Conservation (phyloP, 108 stramenopile species). For the Craspedostauros australis region DNA sequence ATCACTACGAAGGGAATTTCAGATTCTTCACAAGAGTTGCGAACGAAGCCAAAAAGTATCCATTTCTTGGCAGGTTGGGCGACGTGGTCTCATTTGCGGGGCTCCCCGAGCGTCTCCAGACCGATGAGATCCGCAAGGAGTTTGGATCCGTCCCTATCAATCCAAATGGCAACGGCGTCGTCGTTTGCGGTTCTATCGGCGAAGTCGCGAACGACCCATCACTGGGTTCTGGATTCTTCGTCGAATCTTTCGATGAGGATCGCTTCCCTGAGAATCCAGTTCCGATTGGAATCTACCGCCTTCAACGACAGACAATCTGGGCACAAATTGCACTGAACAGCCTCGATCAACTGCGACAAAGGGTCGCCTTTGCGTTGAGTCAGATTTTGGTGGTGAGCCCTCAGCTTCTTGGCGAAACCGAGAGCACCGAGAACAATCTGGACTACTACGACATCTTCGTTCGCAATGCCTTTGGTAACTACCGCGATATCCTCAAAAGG, state of each 20-base stretch:
- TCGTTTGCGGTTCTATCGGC: constrained; percentile 35
- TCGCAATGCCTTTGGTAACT: constrained; percentile 62
- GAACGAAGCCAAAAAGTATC: too few species aligned
- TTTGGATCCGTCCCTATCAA: not conserved
- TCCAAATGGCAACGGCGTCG: constrained; percentile 1
- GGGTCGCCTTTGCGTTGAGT: constrained; percentile 55
- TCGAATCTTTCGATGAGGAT: not conserved
- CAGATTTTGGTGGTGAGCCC: constrained; percentile 42
- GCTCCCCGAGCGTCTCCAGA: constrained; percentile 1
- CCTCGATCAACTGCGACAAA: constrained; percentile 59
- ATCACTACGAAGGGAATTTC: not conserved
- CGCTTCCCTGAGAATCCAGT: not conserved
- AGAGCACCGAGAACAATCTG: constrained; percentile 5
- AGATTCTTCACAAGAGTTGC: too few species aligned
- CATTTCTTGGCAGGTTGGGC: constrained; percentile 4
- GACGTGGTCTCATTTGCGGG: constrained; percentile 2
- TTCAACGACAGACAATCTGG: constrained; percentile 34
- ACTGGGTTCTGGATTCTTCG: constrained; percentile 2
- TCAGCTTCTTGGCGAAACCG: constrained; percentile 4
- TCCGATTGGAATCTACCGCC: too few species aligned
- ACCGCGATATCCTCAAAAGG: constrained; percentile 39
- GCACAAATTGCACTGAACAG: constrained; percentile 32
- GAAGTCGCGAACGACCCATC: constrained; percentile 31
- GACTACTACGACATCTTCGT: constrained; percentile 51
- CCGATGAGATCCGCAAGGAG: constrained; percentile 15